Conservation (phyloP, 805 yeast genomes). For the Nakazawaea wyomingensis region DNA sequence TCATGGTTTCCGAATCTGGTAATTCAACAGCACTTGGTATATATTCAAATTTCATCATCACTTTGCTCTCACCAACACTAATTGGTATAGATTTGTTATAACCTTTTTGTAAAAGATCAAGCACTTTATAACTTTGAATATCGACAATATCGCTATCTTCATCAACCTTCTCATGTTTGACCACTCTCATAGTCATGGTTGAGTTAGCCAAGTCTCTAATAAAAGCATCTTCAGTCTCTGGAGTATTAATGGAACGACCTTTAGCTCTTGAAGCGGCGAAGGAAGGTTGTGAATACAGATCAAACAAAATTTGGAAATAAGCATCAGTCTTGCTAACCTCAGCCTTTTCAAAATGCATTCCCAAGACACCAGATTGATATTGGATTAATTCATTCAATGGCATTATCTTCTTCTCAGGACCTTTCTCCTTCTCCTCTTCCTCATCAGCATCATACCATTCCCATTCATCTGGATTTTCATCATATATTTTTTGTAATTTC, state of each 20-base stretch:
- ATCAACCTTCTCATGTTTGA: slow-evolving; percentile 44
- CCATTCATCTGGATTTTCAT: slow-evolving; percentile 54
- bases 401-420: slow-evolving; percentile 36
- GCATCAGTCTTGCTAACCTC: slow-evolving; percentile 40
- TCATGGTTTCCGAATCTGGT: slow-evolving; percentile 54
- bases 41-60: slow-evolving; percentile 51
- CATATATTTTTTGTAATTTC: slow-evolving; percentile 43
- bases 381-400: slow-evolving; percentile 47
- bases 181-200: slow-evolving; percentile 47
- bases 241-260: slow-evolving; percentile 36
- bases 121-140: slow-evolving; percentile 45
- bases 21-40: slow-evolving; percentile 52
- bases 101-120: slow-evolving; percentile 48
- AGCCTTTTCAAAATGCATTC: slow-evolving; percentile 50
- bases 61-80: slow-evolving; percentile 32
- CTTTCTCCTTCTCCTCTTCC: slow-evolving; percentile 32
- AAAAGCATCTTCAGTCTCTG: slow-evolving; percentile 54
- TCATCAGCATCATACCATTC: slow-evolving; percentile 53
- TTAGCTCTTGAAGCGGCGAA: slow-evolving; percentile 45
- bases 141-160: slow-evolving; percentile 43
- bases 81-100: slow-evolving; percentile 42
- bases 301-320: slow-evolving; percentile 56
- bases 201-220: slow-evolving; percentile 70
- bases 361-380: slow-evolving; percentile 58
- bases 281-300: slow-evolving; percentile 58